A percentile compares a stretch with the other conserved stretches of the same genome.
These are phyloP conservation scores for Suhomyces sp. DNA, from an alignment of 805 yeast genomes.

Conservation along the genomic window DNA sequence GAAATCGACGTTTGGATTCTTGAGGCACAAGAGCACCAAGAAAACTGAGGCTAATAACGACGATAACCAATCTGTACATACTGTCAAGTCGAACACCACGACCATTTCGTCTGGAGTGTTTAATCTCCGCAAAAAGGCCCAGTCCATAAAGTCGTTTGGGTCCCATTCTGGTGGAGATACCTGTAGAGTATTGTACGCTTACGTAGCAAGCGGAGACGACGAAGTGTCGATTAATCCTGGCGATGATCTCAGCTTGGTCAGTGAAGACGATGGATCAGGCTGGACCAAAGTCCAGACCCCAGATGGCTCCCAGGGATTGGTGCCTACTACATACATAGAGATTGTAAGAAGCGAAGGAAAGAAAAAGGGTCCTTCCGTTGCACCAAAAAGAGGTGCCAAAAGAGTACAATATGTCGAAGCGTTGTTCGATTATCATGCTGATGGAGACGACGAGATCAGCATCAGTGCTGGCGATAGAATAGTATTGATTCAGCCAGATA, in stretches of 20 bases:
- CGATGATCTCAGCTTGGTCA: slow-evolving; percentile 56
- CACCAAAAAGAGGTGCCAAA: slow-evolving; percentile 73
- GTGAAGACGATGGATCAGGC: slow-evolving; percentile 84
- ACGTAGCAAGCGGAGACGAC: slow-evolving; percentile 68
- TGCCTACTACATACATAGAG: slow-evolving; percentile 78
- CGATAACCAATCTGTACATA: slow-evolving; percentile 33
- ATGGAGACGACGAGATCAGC: slow-evolving; percentile 75
- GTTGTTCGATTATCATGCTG: slow-evolving; percentile 71
- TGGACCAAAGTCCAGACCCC: slow-evolving; percentile 65
- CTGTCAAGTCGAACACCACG: slow-evolving; percentile 29
- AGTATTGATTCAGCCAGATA: slow-evolving; percentile 52
- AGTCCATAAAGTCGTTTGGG: slow-evolving; percentile 20
- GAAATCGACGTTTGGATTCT: slow-evolving; percentile 58
- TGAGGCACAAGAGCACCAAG: slow-evolving; percentile 26
- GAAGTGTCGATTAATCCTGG: slow-evolving; percentile 65
- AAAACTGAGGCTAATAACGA: slow-evolving; percentile 5
- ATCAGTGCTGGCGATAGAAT: slow-evolving; percentile 73
- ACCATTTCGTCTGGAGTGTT: slow-evolving; percentile 34
- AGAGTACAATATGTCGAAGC: slow-evolving; percentile 64
- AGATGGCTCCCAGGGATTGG: slow-evolving; percentile 65
- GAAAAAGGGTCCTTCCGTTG: slow-evolving; percentile 73
- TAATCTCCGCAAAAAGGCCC: slow-evolving; percentile 34
- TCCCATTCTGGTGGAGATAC: slow-evolving; percentile 10
- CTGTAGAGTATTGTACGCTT: slow-evolving; percentile 61
- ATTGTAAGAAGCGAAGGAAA: slow-evolving; percentile 27